Base-by-base conservation (phyloP, 2,329 filamentous ascomycete species). In the Proliferodiscus dingleyae region DNA sequence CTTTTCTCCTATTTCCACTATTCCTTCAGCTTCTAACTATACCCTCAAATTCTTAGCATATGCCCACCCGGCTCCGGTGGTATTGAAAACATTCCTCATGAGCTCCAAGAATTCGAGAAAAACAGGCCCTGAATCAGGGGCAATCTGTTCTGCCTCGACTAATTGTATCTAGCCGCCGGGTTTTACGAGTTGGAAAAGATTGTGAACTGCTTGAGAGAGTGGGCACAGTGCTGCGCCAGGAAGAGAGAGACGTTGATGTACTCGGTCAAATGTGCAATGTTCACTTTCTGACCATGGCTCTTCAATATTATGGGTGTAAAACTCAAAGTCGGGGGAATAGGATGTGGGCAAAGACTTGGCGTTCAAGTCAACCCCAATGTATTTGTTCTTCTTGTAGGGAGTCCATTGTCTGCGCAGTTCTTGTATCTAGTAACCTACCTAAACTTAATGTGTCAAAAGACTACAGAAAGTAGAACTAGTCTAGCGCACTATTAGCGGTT, bases 161-260 rank as follows among this genome's bases (percentile, higher is more conserved):
- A 51, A 26, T 18, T 51, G 45, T 22, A 51, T 51, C 49, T 45
- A 51, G 4, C 49, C 45, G 10, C 49, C 49, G 10, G 45, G 49
- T 24, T 51, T 49, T 10, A 51, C 33, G 16, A 49, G 24, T 2
- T n/a, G 23, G 24, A 46, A 18, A 4, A 51, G 33, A 22, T 48
- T 43, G n/a, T 40, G 33, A 8, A 49, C 26, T 2, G 43, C 43
- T 41, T 41, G 26, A 9, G 24, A 16, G 19, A 46, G n/a, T 5
- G 26, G 28, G 3, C 24, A 36, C 2, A 37, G 28, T 7, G 37
- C 42, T 9, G 46, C 43, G 2, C 33, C 46, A 13, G 45, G 37
- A 11, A 51, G 45, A 19, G 28, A 41, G n/a, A 45, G 24, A 5
- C 49, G 45, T 3, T 44, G 39, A 36, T 51, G 49, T 4, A 51